A percentile compares a stretch with the other conserved stretches of the same genome.
Evolutionary conservation across 495 filamentous ascomycete genomes (phyloP).

Genomic region (Apodospora peruviana): DNA sequence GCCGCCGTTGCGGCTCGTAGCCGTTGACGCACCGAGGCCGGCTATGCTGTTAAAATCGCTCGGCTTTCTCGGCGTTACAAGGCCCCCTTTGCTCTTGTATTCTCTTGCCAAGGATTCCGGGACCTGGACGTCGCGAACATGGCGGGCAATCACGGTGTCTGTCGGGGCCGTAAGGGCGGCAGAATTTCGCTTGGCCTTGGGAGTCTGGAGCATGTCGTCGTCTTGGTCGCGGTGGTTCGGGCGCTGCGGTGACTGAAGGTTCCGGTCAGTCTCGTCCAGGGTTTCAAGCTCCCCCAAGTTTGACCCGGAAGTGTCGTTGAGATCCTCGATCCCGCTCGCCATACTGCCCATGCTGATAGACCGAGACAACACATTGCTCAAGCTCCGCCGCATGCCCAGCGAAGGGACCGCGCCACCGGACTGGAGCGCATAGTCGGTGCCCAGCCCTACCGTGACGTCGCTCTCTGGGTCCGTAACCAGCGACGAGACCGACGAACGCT

Average conservation of each 20-base stretch:
- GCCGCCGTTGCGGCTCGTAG: constrained; percentile 57
- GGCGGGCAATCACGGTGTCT: constrained; percentile 83
- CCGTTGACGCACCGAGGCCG: constrained; percentile 29
- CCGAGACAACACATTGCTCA: constrained; percentile 59
- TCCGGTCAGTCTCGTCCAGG: constrained; percentile 42
- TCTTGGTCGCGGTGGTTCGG: constrained; percentile 11
- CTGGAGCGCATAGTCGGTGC: constrained; percentile 82
- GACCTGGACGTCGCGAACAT: constrained; percentile 81
- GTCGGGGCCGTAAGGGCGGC: constrained; percentile 55
- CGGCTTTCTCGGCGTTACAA: constrained; percentile 48
- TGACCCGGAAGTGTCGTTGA: constrained; percentile 51
- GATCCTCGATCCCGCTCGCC: constrained; percentile 81
- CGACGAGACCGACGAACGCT: constrained; percentile 74
- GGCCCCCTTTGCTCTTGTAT: constrained; percentile 57
- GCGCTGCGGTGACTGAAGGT: constrained; percentile 26
- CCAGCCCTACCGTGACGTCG: constrained; percentile 59
- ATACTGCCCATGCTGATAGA: constrained; percentile 90
- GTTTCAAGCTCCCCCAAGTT: constrained; percentile 40
- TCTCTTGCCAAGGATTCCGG: constrained; percentile 84
- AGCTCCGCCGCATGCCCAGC: constrained; percentile 45
- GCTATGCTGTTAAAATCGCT: constrained; percentile 45
- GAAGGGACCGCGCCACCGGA: constrained; percentile 70
- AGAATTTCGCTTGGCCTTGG: constrained; percentile 44
- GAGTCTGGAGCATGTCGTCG: constrained; percentile 34
- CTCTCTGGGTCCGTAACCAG: constrained; percentile 59